These are phyloP conservation scores for Naganishia sp. DNA, from an alignment of 1,284 basidiomycete species.

Conservation along the genomic window DNA sequence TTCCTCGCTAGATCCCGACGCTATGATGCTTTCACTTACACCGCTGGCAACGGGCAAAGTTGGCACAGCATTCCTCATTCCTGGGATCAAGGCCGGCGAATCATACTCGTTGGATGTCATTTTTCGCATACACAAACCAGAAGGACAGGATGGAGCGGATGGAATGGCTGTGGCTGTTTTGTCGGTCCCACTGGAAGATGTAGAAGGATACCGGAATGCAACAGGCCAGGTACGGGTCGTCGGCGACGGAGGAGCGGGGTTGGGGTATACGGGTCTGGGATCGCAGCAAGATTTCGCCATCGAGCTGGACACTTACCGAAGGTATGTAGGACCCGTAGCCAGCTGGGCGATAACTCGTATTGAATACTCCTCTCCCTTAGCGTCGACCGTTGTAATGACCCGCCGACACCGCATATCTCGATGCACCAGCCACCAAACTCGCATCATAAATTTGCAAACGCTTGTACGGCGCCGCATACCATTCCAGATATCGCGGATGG, in stretches of 20 bases:
- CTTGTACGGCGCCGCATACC: conserved; percentile 37
- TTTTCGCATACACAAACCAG: conserved; percentile 40
- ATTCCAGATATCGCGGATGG: conserved; percentile 45
- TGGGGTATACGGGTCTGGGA: conserved; percentile 48
- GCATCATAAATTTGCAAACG: conserved; percentile 44
- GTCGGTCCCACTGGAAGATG: conserved; percentile 19
- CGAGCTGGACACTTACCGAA: conserved; percentile 40
- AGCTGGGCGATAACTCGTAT: neutral
- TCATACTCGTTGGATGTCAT: conserved; percentile 35
- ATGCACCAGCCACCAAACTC: conserved; percentile 47
- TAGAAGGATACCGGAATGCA: neutral
- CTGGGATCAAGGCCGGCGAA: conserved; percentile 26
- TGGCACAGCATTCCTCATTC: conserved; percentile 38
- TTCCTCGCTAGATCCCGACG: neutral
- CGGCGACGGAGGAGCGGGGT: conserved; percentile 44
- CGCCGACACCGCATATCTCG: conserved; percentile 48
- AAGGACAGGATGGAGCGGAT: conserved; percentile 38
- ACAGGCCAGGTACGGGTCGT: conserved; percentile 16
- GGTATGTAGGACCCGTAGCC: conserved; percentile 36
- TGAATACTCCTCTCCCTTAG: conserved; percentile 8
- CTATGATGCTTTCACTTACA: conserved; percentile 24
- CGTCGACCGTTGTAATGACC: conserved; percentile 41
- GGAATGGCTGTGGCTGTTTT: conserved; percentile 10
- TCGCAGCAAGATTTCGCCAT: conserved; percentile 44
- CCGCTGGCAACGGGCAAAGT: conserved; percentile 36